Evolutionary conservation across 179 eudicot species (phyloP), one percentile per base, ranked within the genome.

Genomic region (Drosera spatulata): DNA sequence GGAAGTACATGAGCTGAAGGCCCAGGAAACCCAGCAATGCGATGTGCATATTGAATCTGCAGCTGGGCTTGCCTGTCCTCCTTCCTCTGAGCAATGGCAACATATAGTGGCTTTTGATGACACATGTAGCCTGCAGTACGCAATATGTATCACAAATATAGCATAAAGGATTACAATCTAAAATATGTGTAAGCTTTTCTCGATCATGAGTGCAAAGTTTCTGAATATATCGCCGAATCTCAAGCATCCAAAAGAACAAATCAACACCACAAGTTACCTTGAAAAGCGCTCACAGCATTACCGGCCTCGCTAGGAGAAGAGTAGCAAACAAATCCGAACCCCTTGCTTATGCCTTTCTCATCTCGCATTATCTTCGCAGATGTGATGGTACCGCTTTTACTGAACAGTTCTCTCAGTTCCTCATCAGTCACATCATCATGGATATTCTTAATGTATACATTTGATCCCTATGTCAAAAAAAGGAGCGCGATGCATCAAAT

Each of bases 321-420:
- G 71, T 79, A 87, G 73, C 96, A 80, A 3, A 87, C 87, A 72
- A 87, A 88, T 49, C 88, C 93, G 71, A 82, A 88, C 1, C 96
- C 93, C 72, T 66, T 88, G 53, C 87, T 88, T 1, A 79, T 58
- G 56, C 91, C 89, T 66, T 81, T 85, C 37, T 81, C 84, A 60
- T 82, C 79, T 53, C 74, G 62, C 96, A 87, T 87, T 41, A 85
- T 56, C 59, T 82, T 85, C 11, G 76, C 82, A 47, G 96, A 87
- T 14, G 87, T 82, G 64, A 87, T 82, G 45, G 79, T 79, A 41
- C 96, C 93, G 74, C 87, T 85, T 63, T 75, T 67, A 63, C 82
- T 83, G 40, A 87, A 87, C 37, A 66, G 80, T 56, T 77, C 80
- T 56, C 73, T 70, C 60, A 85, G 67, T 71, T 79, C 84, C 39